Base-by-base conservation (phyloP, 2,329 filamentous ascomycete species). In the Emmonsiellopsis sp. region DNA sequence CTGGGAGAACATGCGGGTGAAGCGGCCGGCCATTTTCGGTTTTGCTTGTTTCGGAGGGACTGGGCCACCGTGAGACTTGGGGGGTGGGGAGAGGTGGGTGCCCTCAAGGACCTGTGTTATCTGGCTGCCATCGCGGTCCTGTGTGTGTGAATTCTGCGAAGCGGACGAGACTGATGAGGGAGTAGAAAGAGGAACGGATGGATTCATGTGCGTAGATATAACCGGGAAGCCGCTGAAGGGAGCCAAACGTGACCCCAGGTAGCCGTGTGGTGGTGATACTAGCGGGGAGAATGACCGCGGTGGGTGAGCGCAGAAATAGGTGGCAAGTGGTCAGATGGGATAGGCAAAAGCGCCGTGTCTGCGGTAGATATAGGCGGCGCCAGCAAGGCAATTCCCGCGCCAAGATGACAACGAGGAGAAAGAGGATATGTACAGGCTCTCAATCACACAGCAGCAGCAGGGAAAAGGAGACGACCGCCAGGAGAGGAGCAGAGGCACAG, bases 1-100 rank as follows among this genome's bases (percentile, higher is more conserved):
- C 52, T 68, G 64, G 27, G 70, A 68, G 58, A 75, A 75, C 70
- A 75, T 75, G 56, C 73, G 72, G 14, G 72, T 71, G 46, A 75
- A 61, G 48, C 71, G 71, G 57, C 67, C 62, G 48, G 72, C 66
- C 72, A 75, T 74, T 31, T 69, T 74, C 17, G 69, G 61, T 61
- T 64, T 73, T 36, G 64, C 61, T 6, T 63, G 60, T 56, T 71
- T 72, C 13, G 62, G 62, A 56, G 69, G 62, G 52, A 66, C 62
- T 27, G 58, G 58, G 51, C 68, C 65, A 59, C 69, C 69, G 56
- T 69, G 70, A 56, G 57, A 54, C 17, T 46, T 27, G 6, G 45
- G 27, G 31, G 49, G 5, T 45, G 17, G 36, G 8, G 53, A 42
- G 57, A 72, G 62, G 58, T 69, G 69, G 61, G 71, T 69, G 64